A percentile compares a stretch with the other conserved stretches of the same genome.
These are phyloP conservation scores for Suillus placidus DNA, from an alignment of 768 basidiomycete species.

Conservation along the genomic window DNA sequence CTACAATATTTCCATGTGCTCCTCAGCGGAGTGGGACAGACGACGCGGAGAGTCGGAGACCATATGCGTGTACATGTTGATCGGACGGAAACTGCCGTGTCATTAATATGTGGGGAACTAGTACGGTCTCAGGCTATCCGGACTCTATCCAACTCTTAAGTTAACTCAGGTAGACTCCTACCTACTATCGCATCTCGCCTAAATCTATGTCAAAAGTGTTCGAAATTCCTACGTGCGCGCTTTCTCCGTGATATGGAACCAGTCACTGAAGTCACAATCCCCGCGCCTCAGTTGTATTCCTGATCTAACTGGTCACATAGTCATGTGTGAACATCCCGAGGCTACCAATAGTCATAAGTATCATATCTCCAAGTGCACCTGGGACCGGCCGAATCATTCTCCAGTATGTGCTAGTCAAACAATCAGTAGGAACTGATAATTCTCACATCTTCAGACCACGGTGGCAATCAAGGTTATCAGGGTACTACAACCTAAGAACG, in stretches of 20 bases:
- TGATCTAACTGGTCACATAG: background rate
- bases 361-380: conserved; percentile 25
- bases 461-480: conserved; percentile 4
- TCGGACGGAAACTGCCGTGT: too few relatives aligned
- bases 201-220: background rate
- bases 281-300: background rate
- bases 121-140: too few relatives aligned
- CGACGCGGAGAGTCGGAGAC: too few relatives aligned
- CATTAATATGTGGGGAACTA: too few relatives aligned
- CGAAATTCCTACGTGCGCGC: background rate
- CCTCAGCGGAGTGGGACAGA: background rate
- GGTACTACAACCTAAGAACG: background rate
- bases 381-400: background rate
- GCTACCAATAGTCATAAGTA: conserved; percentile 21
- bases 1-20: conserved; percentile 36
- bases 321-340: background rate
- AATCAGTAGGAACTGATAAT: background rate
- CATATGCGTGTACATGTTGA: background rate
- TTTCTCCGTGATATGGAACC: background rate
- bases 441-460: background rate
- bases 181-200: background rate
- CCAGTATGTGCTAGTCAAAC: background rate
- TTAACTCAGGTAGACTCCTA: too few relatives aligned
- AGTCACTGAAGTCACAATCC: background rate
- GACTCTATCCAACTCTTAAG: too few relatives aligned